phyloP scores from a whole-genome alignment of 768 basidiomycete genomes.

The Filobasidium wieringae region DNA sequence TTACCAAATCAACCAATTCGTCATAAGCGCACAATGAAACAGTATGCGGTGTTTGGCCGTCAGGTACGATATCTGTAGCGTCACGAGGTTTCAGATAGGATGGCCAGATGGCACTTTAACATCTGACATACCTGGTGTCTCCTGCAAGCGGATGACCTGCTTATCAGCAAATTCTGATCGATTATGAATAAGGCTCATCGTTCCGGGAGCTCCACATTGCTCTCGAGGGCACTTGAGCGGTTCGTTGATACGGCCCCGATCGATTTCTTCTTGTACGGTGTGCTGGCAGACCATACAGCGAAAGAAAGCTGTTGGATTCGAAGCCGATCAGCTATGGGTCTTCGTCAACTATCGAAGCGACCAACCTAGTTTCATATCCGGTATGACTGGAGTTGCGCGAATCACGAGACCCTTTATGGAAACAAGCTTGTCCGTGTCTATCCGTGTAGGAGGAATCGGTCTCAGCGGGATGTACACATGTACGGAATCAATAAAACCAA shows the following conservation, averaged over 20 bases:
- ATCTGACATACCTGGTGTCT: slow-evolving; percentile 56
- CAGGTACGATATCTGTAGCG: slow-evolving; percentile 69
- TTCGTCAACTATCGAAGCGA: background rate
- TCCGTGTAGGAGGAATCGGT: background rate
- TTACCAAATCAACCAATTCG: slow-evolving; percentile 89
- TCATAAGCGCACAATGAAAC: slow-evolving; percentile 96
- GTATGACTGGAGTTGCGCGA: slow-evolving; percentile 91
- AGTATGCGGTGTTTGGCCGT: slow-evolving; percentile 96
- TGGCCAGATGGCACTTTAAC: background rate
- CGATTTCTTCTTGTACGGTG: slow-evolving; percentile 93
- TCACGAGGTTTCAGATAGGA: background rate
- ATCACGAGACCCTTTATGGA: slow-evolving; percentile 95
- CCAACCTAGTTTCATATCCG: slow-evolving; percentile 79
- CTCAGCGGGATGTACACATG: background rate
- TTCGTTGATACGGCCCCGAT: slow-evolving; percentile 94
- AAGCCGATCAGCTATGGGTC: background rate
- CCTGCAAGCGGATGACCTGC: slow-evolving; percentile 88
- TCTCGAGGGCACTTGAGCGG: slow-evolving; percentile 85
- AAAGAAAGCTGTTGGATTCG: slow-evolving; percentile 66
- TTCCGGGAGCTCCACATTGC: slow-evolving; percentile 72
- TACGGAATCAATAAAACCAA: background rate
- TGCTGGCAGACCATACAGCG: slow-evolving; percentile 90
- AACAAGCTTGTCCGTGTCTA: slow-evolving; percentile 96
- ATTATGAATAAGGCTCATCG: slow-evolving; percentile 93
- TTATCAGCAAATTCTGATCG: slow-evolving; percentile 92